Evolutionary conservation across 2,329 filamentous ascomycete species (phyloP), one percentile per base, ranked within the genome.

Genomic region (Phaeosphaeriaceae sp.): DNA sequence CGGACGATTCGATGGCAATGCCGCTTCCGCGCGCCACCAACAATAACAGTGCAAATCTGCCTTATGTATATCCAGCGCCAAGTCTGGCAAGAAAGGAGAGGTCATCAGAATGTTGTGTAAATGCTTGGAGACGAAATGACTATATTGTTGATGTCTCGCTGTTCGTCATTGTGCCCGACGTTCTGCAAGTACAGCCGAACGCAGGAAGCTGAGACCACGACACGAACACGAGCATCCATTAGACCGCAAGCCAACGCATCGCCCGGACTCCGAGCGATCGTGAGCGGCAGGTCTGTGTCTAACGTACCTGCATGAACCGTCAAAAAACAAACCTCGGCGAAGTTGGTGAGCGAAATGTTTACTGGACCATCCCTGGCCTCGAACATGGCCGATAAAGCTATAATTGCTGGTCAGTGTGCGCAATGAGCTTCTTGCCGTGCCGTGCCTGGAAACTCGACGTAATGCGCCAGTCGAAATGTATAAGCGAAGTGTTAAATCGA

Each of bases 21-120:
- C 33, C 49, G 49, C 27, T 36, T 51, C 49, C 36, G 49, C 49
- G 50, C 48, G 53, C 42, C 33, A 57, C 56, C 46, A 59, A 52
- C 46, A 53, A 36, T 20, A 31, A 20, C 7, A 10, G 5, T 48
- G 31, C 36, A n/a, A n/a, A n/a, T 40, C 36, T n/a, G 36, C 15
- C 36, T 42, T 33, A 31, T 54, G 46, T 51, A 25, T 33, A 53
- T 20, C 56, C 21, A 15, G 3, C 51, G 54, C 51, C 40, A 50
- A 54, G 44, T 46, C 2, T 40, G 22, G 21, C 33, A 54, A 15
- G 36, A 40, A n/a, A 40, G 36, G 36, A 40, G 36, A 40, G 3
- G 36, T n/a, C 36, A 40, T n/a, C 17, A 40, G 3, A 40, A 40
- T 13, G 15, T 40, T 15, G 7, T 5, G 4, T 40, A 7, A 4